These are phyloP conservation scores for Neotropicomus parvogracilis DNA, from an alignment of 1,284 basidiomycete species.

Conservation along the genomic window DNA sequence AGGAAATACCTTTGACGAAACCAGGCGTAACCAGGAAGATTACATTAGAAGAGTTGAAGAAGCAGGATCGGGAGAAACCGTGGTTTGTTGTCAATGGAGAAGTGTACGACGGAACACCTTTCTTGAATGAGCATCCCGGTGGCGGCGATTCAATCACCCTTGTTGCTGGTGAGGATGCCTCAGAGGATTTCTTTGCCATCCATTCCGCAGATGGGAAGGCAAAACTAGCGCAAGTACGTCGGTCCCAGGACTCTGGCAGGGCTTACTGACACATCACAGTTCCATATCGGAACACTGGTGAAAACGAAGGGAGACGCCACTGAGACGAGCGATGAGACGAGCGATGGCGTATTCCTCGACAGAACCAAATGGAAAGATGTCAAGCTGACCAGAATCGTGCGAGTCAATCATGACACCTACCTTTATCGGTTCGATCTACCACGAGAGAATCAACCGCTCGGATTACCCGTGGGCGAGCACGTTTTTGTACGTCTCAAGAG, in stretches of 20 bases:
- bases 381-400: slow-evolving; percentile 39
- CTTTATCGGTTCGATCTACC: slow-evolving; percentile 55
- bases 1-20: slow-evolving; percentile 39
- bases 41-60: slow-evolving; percentile 44
- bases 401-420: slow-evolving; percentile 47
- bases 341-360: slow-evolving; percentile 41
- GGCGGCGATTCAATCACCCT: slow-evolving; percentile 58
- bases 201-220: slow-evolving; percentile 50
- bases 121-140: slow-evolving; percentile 61
- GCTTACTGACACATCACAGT: slow-evolving; percentile 25
- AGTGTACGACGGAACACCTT: slow-evolving; percentile 53
- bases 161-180: slow-evolving; percentile 60
- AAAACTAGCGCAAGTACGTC: slow-evolving; percentile 43
- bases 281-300: slow-evolving; percentile 44
- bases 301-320: neutral
- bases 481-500: slow-evolving; percentile 50
- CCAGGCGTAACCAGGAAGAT: slow-evolving; percentile 43
- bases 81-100: slow-evolving; percentile 64
- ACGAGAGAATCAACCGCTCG: slow-evolving; percentile 43
- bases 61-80: slow-evolving; percentile 43
- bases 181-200: slow-evolving; percentile 61
- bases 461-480: slow-evolving; percentile 64
- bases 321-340: slow-evolving; percentile 10
- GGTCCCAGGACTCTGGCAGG: slow-evolving; percentile 1
- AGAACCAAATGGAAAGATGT: slow-evolving; percentile 53